Evolutionary conservation across 2,329 filamentous ascomycete species (phyloP), one percentile per base, ranked within the genome.

Genomic region (Trichoderma oligosporum): DNA sequence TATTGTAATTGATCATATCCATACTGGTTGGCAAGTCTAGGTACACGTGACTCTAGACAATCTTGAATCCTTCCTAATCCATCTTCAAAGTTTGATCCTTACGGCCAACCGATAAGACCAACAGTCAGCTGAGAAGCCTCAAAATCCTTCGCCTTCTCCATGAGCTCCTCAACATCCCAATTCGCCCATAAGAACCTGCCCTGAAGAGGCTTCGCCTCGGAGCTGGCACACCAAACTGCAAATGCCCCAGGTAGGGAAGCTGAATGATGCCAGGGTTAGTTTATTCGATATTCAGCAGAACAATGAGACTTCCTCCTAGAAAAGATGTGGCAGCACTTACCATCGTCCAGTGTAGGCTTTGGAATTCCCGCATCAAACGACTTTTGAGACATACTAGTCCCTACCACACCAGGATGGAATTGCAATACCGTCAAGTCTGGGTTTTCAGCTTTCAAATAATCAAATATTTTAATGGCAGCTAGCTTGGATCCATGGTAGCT

Each of bases 131-230:
- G 47, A 41, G 56, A 38, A 3, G 63, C 60, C 9, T 53, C 39
- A 46, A 78, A 66, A 59, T 75, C 69, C 22, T 68, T 65, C 4
- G 68, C 70, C 35, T 65, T 63, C 0, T 67, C 66, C 63, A 75
- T 75, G 31, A 82, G 69, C 61, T 81, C 78, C 36, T 77, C 71
- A 0, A 80, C 71, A 63, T 82, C 79, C 78, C 78, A 82, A 20
- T 76, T 76, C 9, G 73, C 70, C 74, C 76, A 81, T 0, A 80
- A 62, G 20, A 76, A 74, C 45, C 74, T 76, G 3, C 73, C 70
- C 38, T 72, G 75, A 24, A 82, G 62, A 60, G 81, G 80, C 5
- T 60, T 63, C 0, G 78, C 77, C 60, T 81, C 76, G 1, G 71
- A 61, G 24, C 71, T 74, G 0, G 73, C 69, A 24, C 74, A 64